Conservation (phyloP, 202 grass and related monocot genomes). For the Dendrocalamus latiflorus region DNA sequence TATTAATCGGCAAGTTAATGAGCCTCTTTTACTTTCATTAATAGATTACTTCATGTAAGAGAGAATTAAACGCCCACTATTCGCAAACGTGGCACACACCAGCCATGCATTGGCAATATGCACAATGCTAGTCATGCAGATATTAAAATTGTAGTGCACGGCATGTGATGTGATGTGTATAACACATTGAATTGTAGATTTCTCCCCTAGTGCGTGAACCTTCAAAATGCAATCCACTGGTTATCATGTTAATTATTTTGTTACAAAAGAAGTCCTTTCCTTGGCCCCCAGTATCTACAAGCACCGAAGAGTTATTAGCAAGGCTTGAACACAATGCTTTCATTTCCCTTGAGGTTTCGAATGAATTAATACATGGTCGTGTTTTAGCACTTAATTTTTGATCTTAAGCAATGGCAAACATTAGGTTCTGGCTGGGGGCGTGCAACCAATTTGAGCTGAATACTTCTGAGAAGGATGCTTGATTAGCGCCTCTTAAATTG, state of each 20-base stretch:
- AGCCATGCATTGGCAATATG: neutral
- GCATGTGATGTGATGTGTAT: neutral
- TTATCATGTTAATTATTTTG: too few relatives aligned
- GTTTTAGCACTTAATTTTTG: neutral
- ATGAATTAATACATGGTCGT: neutral
- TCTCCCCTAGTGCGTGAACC: neutral
- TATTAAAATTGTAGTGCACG: neutral
- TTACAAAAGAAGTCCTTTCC: neutral
- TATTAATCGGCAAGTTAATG: slow-evolving; percentile 31
- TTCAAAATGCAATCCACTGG: neutral
- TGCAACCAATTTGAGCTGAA: neutral
- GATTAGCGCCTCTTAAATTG: neutral
- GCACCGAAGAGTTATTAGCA: neutral
- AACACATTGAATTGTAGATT: neutral
- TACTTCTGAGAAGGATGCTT: neutral
- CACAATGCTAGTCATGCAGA: neutral
- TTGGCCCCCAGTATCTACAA: neutral
- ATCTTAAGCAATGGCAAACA: neutral
- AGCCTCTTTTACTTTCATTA: slow-evolving; percentile 26
- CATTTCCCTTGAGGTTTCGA: neutral
- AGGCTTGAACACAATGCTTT: too few relatives aligned
- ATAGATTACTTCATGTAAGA: slow-evolving; percentile 31
- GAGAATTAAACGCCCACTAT: slow-evolving; percentile 12
- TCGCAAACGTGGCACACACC: slow-evolving; percentile 21
- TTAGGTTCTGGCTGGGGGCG: neutral